Conservation (phyloP, 805 yeast genomes). For the Hanseniaspora vineae region DNA sequence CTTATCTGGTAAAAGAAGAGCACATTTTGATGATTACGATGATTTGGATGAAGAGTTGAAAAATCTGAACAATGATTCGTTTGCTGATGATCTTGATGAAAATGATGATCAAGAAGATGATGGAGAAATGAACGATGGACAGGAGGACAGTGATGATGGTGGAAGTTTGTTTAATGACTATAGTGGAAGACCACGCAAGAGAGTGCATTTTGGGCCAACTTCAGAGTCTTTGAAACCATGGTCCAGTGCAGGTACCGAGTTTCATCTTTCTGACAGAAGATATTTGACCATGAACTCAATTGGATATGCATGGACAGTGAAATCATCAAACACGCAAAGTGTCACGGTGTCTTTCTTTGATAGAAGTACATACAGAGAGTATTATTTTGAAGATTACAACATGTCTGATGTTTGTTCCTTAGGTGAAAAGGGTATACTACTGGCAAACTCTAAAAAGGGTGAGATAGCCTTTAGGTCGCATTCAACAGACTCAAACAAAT, state of each 20-base stretch:
- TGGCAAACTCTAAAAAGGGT: slow-evolving; percentile 39
- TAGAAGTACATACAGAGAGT: slow-evolving; percentile 58
- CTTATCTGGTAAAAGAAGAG: not conserved
- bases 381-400: slow-evolving; percentile 68
- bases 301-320: slow-evolving; percentile 75
- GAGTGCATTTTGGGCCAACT: not conserved
- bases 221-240: slow-evolving; percentile 33
- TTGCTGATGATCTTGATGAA: slow-evolving; percentile 17
- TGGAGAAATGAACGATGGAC: slow-evolving; percentile 44
- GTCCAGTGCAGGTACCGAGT: slow-evolving; percentile 85
- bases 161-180: not conserved
- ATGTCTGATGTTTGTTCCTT: slow-evolving; percentile 67
- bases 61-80: slow-evolving; percentile 8
- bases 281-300: slow-evolving; percentile 67
- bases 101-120: slow-evolving; percentile 20
- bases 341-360: slow-evolving; percentile 87
- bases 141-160: slow-evolving; percentile 41
- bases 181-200: not conserved
- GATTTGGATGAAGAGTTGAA: slow-evolving; percentile 15
- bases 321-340: slow-evolving; percentile 43
- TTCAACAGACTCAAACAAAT: slow-evolving; percentile 43
- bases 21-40: slow-evolving; percentile 14
- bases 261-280: slow-evolving; percentile 49
- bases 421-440: slow-evolving; percentile 49
- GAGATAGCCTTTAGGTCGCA: slow-evolving; percentile 60